Base-by-base conservation (phyloP, 2,329 filamentous ascomycete species). In the Phaeosphaeria sp. region DNA sequence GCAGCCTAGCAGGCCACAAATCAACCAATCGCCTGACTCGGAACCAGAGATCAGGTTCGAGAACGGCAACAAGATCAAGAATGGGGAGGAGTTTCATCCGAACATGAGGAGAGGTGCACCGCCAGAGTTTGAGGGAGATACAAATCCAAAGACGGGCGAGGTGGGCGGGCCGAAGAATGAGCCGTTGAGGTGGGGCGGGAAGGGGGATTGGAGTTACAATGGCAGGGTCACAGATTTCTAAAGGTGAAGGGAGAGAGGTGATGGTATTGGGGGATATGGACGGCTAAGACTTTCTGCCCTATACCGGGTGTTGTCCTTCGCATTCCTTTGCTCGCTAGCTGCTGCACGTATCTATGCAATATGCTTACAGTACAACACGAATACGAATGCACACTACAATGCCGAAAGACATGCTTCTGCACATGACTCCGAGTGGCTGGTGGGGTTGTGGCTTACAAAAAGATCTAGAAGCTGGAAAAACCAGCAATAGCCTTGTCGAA, bases 161-260 rank as follows among this genome's bases (percentile, higher is more conserved):
- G 87, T 97, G 11, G 95, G 95, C 6, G 95, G 95, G 0, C 95
- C 95, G 6, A 99, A 98, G 87, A 98, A 96, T 73, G 94, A 99
- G 79, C 95, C 95, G 51, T 73, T 98, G 74, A 82, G 93, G 68
- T 97, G 94, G 94, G 93, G 93, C 0, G 82, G 84, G 18, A 75
- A 71, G 0, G 89, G 91, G 0, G 89, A 91, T 75, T 99, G 93
- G 90, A 97, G 92, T 76, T 99, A 91, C 78, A 97, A 97, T 77
- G 95, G 95, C 47, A 83, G 94, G 63, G 93, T 96, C 54, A 98
- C 94, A 22, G 95, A 99, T 79, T 99, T 99, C 55, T 78, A 62
- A 27, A n/a, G n/a, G n/a, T n/a, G n/a, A n/a, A n/a, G n/a, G n/a
- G n/a, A n/a, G n/a, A n/a, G n/a, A n/a, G n/a, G n/a, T n/a, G n/a